Conservation (phyloP, 2,329 filamentous ascomycete species). For the Aspergillus costaricaensis region DNA sequence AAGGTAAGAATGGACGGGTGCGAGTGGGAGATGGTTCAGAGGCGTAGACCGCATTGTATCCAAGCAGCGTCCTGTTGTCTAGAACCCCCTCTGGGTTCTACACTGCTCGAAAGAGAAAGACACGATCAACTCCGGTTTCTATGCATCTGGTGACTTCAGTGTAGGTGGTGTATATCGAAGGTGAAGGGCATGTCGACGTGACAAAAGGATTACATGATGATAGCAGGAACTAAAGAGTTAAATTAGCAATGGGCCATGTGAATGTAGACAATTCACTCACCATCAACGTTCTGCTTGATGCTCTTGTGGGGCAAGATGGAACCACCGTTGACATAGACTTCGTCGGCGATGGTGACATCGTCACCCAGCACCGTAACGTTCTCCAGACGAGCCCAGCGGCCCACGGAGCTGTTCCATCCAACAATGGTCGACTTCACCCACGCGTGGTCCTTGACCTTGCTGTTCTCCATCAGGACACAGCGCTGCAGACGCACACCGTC, state of each 20-base stretch:
- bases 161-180: conserved; percentile 25
- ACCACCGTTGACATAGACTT: conserved; percentile 97
- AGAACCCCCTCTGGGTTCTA: background rate
- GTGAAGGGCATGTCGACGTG: conserved; percentile 32
- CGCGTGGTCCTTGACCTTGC: conserved; percentile 97
- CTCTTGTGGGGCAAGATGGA: conserved; percentile 96
- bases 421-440: conserved; percentile 99
- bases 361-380: conserved; percentile 98
- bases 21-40: conserved; percentile 21
- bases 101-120: conserved; percentile 26
- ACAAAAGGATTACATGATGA: conserved; percentile 49
- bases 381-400: conserved; percentile 93
- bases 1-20: conserved; percentile 22
- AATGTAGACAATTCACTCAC: conserved; percentile 43
- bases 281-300: conserved; percentile 97
- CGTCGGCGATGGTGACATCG: conserved; percentile 95
- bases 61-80: conserved; percentile 11
- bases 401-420: conserved; percentile 95
- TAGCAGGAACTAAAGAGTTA: conserved; percentile 44
- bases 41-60: conserved; percentile 6
- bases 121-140: conserved; percentile 40
- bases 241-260: conserved; percentile 4
- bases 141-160: conserved; percentile 37
- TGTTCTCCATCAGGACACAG: conserved; percentile 83
- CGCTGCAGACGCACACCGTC: conserved; percentile 93